Base-by-base conservation (phyloP, 495 filamentous ascomycete species). In the Hypoxylon subgilvum region DNA sequence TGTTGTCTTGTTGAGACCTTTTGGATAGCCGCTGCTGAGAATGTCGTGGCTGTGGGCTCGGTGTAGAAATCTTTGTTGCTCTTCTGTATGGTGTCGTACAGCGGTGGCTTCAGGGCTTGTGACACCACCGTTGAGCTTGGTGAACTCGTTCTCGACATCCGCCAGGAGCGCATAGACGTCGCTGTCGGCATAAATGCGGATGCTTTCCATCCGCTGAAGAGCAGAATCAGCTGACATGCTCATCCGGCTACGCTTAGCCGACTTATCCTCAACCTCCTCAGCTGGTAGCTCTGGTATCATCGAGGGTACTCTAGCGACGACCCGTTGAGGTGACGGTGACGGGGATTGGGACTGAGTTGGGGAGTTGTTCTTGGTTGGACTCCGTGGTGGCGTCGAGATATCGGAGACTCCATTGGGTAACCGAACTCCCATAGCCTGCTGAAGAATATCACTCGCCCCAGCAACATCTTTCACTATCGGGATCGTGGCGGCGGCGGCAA, bases 151-250 rank as follows among this genome's bases (percentile, higher is more conserved):
- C 65, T 86, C 82, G 9, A 88, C 84, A 50, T 87, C 84, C 2
- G 77, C 78, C 22, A 87, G 66, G 5, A 87, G 74, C 0, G 83
- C 82, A 57, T 82, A 85, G 7, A 90, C 82, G 42, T 85, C 82
- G 45, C 76, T 76, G 59, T 84, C 85, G 22, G 84, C 86, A 52
- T 87, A 88, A 57, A 88, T 81, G 52, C 81, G 82, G 55, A 89
- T 89, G 46, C 83, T 87, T 67, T 88, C 79, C 18, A 81, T 82
- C 9, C 74, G 56, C 45, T 65, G 55, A 59, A 73, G 31, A 47
- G 72, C 45, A 21, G 61, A 68, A 23, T 70, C 56, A 19, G 44
- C 45, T 14, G 35, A 53, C n/a, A 52, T 46, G 34, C 53, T 65
- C 36, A 69, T 42, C 2, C 57, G 73, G 49, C 14, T 66, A 14